Evolutionary conservation across 805 yeast genomes (phyloP).

Genomic region (Metschnikowia colocasiae): DNA sequence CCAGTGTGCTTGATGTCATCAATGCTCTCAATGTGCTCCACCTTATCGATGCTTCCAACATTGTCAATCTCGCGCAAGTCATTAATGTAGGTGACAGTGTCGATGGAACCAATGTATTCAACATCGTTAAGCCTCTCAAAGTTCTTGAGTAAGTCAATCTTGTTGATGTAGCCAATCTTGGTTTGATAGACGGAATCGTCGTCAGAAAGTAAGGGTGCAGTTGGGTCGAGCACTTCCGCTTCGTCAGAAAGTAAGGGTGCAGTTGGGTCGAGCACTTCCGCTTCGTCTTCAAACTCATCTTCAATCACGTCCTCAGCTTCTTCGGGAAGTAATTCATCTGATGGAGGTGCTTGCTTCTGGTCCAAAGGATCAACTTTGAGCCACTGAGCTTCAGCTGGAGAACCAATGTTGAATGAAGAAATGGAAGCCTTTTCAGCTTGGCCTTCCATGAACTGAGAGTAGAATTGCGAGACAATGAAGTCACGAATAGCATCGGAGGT

Average conservation of each 20-base stretch:
- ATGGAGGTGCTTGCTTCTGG: background rate
- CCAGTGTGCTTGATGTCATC: slow-evolving; percentile 1
- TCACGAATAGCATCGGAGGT: slow-evolving; percentile 4
- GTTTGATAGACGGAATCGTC: background rate
- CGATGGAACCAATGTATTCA: slow-evolving; percentile 1
- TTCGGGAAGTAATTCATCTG: background rate
- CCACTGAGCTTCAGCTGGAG: background rate
- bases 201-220: too few relatives aligned
- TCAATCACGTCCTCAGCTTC: background rate
- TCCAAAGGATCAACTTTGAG: background rate
- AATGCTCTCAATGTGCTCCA: slow-evolving; percentile 5
- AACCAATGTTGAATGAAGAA: background rate
- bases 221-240: background rate
- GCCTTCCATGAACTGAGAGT: slow-evolving; percentile 3
- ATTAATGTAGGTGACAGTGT: slow-evolving; percentile 1
- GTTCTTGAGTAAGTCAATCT: slow-evolving; percentile 2
- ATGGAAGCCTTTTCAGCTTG: background rate
- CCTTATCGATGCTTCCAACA: slow-evolving; percentile 5
- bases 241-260: too few relatives aligned
- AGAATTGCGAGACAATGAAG: slow-evolving; percentile 3
- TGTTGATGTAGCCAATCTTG: slow-evolving; percentile 5
- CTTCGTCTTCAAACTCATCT: background rate
- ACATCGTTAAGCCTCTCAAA: slow-evolving; percentile 3
- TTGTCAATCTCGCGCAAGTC: slow-evolving; percentile 5
- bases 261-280: background rate